Base-by-base conservation (phyloP, 345 rosid genomes). In the Nephelium lappaceum region DNA sequence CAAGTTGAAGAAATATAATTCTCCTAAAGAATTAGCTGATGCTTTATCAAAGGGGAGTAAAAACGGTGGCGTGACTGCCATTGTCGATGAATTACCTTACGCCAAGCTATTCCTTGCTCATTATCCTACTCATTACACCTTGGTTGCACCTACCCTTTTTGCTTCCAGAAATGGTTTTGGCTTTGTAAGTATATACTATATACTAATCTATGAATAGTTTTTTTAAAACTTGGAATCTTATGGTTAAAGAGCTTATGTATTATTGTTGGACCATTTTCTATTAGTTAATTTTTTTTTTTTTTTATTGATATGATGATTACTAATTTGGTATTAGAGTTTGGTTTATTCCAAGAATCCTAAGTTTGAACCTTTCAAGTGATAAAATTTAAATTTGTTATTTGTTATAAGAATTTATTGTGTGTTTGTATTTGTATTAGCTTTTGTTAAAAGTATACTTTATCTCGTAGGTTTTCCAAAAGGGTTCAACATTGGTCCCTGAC, bases 151-250 rank as follows among this genome's bases (percentile, higher is more conserved):
- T 12, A 21, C 11, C 14, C 21, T 2, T 18, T 12, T 2, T 11
- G 0, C 67, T 38, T 0, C 55, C 21, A 16, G 19, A 19, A 45
- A 10, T 31, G 76, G 76, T 38, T 58, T 73, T 60, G 76, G 67
- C 36, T 73, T 60, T 58, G 67, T 73, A 11, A 73, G 76, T 73
- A 23, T 36, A 5, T n/a, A 45, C 2, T 41, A 45, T 45, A 45
- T 45, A 45, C 3, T 31, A 31, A 31, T 31, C 36, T 2, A 31
- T 31, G 3, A 31, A 31, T 31, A 31, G 36, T 31, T 31, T 31
- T 31, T 4, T 31, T 31, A 31, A 31, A 31, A 31, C 36, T 31
- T 31, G 36, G 36, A 31, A 31, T n/a, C 36, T 2, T 31, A 31
- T 31, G 36, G 36, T 31, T 31, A 31, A 31, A 31, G 36, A 16